phyloP scores from a whole-genome alignment of 2,329 filamentous ascomycete species.

The Hypoxylon sp. region DNA sequence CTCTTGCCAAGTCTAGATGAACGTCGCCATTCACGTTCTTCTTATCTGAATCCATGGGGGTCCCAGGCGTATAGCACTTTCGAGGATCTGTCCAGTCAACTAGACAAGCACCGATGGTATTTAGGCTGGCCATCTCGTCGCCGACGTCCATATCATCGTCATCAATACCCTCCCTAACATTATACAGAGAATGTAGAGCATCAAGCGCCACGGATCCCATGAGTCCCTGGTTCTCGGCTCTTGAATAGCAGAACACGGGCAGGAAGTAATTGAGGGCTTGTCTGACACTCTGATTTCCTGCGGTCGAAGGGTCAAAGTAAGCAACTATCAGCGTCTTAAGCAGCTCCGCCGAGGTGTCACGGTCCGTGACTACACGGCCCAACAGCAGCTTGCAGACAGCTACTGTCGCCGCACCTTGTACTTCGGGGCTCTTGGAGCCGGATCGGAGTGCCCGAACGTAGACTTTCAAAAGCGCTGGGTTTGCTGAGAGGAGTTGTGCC shows the following conservation, averaged over 20 bases:
- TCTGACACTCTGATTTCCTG: conserved; percentile 83
- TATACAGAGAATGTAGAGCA: conserved; percentile 81
- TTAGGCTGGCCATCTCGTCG: conserved; percentile 84
- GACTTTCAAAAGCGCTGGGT: conserved; percentile 83
- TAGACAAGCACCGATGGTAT: conserved; percentile 83
- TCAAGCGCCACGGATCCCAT: conserved; percentile 83
- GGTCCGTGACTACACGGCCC: conserved; percentile 81
- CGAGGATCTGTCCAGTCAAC: conserved; percentile 96
- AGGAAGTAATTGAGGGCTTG: conserved; percentile 95
- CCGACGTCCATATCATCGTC: conserved; percentile 82
- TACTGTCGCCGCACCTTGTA: conserved; percentile 85
- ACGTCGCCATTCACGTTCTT: conserved; percentile 81
- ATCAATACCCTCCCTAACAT: conserved; percentile 78
- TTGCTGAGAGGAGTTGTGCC: conserved; percentile 78
- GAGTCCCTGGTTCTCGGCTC: conserved; percentile 83
- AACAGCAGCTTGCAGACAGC: conserved; percentile 90
- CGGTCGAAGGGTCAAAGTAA: conserved; percentile 90
- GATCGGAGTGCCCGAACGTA: conserved; percentile 86
- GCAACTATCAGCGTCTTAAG: conserved; percentile 86
- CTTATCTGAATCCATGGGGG: conserved; percentile 69
- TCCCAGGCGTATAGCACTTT: conserved; percentile 74
- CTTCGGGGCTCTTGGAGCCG: conserved; percentile 76
- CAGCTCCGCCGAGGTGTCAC: conserved; percentile 77
- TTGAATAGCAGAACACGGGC: conserved; percentile 92
- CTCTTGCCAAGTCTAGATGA: conserved; percentile 83